A percentile compares a stretch with the other conserved stretches of the same genome.
These are phyloP conservation scores for Chionographis japonica DNA, from an alignment of 106 monocot species.

Conservation along the genomic window DNA sequence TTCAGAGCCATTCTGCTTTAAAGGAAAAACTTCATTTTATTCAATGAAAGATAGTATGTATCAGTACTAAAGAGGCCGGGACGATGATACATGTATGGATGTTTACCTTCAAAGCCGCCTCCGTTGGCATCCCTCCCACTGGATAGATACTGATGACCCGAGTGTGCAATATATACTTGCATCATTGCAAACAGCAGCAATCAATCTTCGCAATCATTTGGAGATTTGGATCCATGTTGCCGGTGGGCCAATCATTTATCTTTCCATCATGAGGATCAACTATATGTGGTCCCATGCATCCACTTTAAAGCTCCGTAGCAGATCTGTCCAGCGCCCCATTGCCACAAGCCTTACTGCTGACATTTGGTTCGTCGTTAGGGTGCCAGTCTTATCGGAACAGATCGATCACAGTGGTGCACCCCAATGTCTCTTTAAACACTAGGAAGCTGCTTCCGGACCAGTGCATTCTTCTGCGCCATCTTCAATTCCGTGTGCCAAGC, in stretches of 20 bases:
- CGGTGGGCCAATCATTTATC: constrained; percentile 57
- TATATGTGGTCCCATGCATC: constrained; percentile 85
- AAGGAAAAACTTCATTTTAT: too few relatives aligned
- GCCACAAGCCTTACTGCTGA: constrained; percentile 73
- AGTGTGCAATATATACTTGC: constrained; percentile 52
- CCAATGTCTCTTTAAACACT: constrained; percentile 94
- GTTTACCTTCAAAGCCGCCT: constrained; percentile 82
- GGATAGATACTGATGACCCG: constrained; percentile 62
- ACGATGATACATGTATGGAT: neutral
- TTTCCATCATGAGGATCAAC: constrained; percentile 75
- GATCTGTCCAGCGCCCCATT: constrained; percentile 47
- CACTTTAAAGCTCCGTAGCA: constrained; percentile 58
- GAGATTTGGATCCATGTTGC: constrained; percentile 70
- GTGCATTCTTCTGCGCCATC: constrained; percentile 66
- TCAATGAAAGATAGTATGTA: too few relatives aligned
- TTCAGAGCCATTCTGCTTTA: too few relatives aligned
- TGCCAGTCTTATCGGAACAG: constrained; percentile 86
- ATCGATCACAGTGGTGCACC: constrained; percentile 84
- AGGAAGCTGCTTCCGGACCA: constrained; percentile 79
- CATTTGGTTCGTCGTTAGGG: constrained; percentile 92
- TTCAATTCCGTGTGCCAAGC: constrained; percentile 66
- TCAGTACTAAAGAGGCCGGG: neutral
- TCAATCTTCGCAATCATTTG: constrained; percentile 77
- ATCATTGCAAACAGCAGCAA: constrained; percentile 83
- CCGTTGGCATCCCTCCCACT: constrained; percentile 92